Evolutionary conservation across 768 basidiomycete genomes (phyloP), one percentile per base, ranked within the genome.

Genomic region (Tubosaeta sp.): DNA sequence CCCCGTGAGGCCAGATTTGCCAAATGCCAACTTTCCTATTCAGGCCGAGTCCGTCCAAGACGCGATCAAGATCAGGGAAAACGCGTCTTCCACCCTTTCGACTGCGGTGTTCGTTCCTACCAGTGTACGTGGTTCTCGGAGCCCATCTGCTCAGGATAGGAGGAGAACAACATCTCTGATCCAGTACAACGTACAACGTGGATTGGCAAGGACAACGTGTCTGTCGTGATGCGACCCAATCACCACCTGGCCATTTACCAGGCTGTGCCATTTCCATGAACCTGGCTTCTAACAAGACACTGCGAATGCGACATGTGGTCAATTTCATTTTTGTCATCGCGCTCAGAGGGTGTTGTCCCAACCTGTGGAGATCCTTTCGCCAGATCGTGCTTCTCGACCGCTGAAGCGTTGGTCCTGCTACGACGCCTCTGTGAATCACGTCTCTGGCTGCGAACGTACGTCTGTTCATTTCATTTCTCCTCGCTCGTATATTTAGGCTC

Each of bases 171-270:
- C 21, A 39, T 9, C 30, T 36, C 48, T 6, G 32, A 47, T 43
- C 35, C 38, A 24, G 34, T n/a, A 45, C 42, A n/a, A n/a, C n/a
- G 27, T 42, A 29, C 56, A 57, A 53, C 60, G 50, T 65, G 57
- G 36, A 54, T 57, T 62, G 51, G 43, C 51, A 36, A 21, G 13
- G 25, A 46, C 53, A 65, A 60, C 63, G 58, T 63, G 63, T 48
- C 31, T 24, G 22, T 32, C 57, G 35, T 53, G 40, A 49, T 60
- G 59, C 31, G 41, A 8, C 35, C 41, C 39, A 25, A 39, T 25
- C 35, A 21, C 49, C 40, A 45, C 25, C 44, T 48, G 27, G 27
- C 9, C 55, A 46, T 35, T 19, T 41, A 27, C 44, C 22, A 14
- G 40, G 52, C 25, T 34, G 18, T 38, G 52, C 25, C 51, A 50